Conservation (phyloP, 2,329 filamentous ascomycete species). For the Dactylella cylindrospora region DNA sequence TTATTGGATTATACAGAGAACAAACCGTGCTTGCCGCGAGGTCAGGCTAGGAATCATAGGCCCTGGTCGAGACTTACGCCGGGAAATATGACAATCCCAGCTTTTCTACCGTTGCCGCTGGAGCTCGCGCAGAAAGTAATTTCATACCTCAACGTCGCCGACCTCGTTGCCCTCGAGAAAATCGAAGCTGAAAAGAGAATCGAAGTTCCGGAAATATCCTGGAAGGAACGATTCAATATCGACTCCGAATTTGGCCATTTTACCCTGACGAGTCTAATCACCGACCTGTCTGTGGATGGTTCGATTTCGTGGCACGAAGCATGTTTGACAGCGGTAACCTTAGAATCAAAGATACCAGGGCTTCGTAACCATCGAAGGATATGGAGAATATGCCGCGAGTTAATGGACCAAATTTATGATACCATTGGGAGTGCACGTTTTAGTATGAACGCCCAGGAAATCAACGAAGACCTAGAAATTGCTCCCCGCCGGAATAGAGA, state of each 20-base stretch:
- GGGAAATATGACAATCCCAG: no score
- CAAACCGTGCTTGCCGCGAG: background rate
- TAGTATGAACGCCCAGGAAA: background rate
- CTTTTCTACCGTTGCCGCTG: constrained; percentile 7
- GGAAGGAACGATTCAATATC: constrained; percentile 9
- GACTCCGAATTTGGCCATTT: constrained; percentile 3
- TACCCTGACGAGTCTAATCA: background rate
- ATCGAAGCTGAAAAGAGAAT: constrained; percentile 1
- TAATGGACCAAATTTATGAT: constrained; percentile 17
- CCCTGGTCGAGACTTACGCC: background rate
- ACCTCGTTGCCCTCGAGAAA: background rate
- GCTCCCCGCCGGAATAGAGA: background rate
- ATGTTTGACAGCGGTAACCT: background rate
- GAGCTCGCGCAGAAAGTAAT: constrained; percentile 11
- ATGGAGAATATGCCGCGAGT: constrained; percentile 7
- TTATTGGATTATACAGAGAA: background rate
- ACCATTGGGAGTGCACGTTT: background rate
- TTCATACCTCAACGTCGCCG: constrained; percentile 2
- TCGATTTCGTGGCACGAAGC: no score
- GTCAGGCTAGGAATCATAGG: background rate
- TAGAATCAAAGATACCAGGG: background rate
- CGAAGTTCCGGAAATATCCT: constrained; percentile 15
- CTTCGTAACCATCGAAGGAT: constrained; percentile 7
- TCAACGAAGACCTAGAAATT: background rate
- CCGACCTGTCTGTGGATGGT: constrained; percentile 1